phyloP scores from a whole-genome alignment of 208 protist species.

The Crithidia expoeki region DNA sequence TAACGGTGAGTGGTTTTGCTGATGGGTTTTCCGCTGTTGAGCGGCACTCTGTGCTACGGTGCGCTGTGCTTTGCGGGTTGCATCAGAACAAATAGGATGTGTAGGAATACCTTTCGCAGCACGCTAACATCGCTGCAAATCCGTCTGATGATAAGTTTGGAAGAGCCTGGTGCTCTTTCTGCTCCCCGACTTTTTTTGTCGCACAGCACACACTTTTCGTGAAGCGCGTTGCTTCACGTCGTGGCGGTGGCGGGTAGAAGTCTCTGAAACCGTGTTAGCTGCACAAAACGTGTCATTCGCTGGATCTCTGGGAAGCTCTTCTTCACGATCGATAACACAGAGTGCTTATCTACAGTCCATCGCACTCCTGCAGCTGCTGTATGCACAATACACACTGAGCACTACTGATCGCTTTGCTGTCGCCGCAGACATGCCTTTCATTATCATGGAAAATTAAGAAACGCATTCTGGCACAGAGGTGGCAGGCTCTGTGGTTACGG shows the following conservation, averaged over 20 bases:
- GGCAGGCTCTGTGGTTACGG: background rate
- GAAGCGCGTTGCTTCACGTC: background rate
- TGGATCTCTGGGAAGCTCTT: no score
- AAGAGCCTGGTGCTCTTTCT: background rate
- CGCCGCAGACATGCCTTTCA: background rate
- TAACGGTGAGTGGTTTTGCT: background rate
- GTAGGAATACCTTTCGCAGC: background rate
- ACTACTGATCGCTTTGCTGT: background rate
- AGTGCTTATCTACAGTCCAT: background rate
- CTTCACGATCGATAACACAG: background rate
- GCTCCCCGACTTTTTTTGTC: background rate
- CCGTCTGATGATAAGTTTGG: background rate
- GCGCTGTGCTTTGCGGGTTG: background rate
- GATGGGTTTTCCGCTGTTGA: background rate
- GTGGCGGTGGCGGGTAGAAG: conserved; percentile 1
- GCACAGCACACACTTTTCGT: background rate
- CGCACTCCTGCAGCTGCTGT: conserved; percentile 12
- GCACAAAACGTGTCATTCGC: no score
- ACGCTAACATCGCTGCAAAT: background rate
- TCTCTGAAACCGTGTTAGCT: background rate
- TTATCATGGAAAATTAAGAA: no score
- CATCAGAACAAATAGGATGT: no score
- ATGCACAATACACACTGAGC: background rate
- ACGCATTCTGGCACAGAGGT: background rate
- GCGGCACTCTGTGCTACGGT: conserved; percentile 6